Conservation (phyloP, 1,284 basidiomycete species). For the Austroboletus niveus region DNA sequence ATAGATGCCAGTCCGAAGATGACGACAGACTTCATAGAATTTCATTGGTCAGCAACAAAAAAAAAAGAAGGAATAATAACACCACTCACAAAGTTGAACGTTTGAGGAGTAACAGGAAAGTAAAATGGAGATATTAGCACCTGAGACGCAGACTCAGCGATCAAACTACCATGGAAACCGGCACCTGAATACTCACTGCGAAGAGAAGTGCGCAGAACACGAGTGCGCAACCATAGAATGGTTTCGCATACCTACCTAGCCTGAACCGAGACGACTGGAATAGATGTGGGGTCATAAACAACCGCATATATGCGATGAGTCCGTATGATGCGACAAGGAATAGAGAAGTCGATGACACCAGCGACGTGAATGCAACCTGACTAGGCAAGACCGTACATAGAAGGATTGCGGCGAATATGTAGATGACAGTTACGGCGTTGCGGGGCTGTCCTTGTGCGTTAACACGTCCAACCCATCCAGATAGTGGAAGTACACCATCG, state of each 20-base stretch:
- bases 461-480: slow-evolving; percentile 75
- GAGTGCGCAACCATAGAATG: slow-evolving; percentile 65
- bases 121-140: slow-evolving; percentile 79
- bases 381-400: slow-evolving; percentile 84
- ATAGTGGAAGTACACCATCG: slow-evolving; percentile 82
- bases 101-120: slow-evolving; percentile 71
- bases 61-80: neutral
- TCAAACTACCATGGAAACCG: neutral
- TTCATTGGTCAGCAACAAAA: slow-evolving; percentile 12
- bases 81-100: slow-evolving; percentile 75
- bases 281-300: slow-evolving; percentile 68
- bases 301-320: slow-evolving; percentile 67
- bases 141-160: slow-evolving; percentile 34
- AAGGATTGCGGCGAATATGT: slow-evolving; percentile 65
- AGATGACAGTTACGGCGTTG: slow-evolving; percentile 82
- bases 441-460: slow-evolving; percentile 68
- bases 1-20: slow-evolving; percentile 78
- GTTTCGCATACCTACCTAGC: slow-evolving; percentile 61
- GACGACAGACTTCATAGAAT: slow-evolving; percentile 54
- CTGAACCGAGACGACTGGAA: slow-evolving; percentile 72
- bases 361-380: slow-evolving; percentile 82
- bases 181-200: slow-evolving; percentile 45
- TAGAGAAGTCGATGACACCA: slow-evolving; percentile 77
- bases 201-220: slow-evolving; percentile 75
- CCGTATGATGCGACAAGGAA: slow-evolving; percentile 84